These are phyloP conservation scores for Nicotiana undulata DNA, from an alignment of 257 asterid species.

Conservation along the genomic window DNA sequence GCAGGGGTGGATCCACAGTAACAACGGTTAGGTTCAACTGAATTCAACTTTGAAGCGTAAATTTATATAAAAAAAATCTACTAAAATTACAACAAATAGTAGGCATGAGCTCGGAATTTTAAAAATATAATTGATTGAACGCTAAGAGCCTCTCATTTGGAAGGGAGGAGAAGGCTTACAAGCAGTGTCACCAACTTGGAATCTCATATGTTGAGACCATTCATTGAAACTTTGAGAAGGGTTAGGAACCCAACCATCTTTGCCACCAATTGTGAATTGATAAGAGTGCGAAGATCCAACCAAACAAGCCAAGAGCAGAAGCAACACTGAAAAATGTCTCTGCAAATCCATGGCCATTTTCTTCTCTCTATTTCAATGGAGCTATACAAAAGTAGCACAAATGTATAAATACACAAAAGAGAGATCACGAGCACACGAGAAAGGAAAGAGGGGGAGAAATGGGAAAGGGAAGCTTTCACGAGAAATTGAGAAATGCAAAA, in stretches of 20 bases:
- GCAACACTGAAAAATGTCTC: background rate
- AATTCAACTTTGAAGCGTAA: too few species aligned
- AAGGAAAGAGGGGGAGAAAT: background rate
- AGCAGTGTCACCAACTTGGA: slow-evolving; percentile 62
- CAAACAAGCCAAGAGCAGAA: slow-evolving; percentile 12
- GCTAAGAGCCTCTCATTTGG: too few species aligned
- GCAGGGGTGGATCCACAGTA: too few species aligned
- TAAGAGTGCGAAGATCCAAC: slow-evolving; percentile 16
- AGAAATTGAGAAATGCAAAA: background rate
- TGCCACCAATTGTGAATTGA: slow-evolving; percentile 45
- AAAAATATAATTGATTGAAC: too few species aligned
- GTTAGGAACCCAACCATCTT: slow-evolving; percentile 47
- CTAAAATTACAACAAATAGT: too few species aligned
- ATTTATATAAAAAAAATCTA: too few species aligned
- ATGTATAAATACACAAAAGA: too few species aligned
- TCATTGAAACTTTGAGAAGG: slow-evolving; percentile 40
- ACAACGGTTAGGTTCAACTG: too few species aligned
- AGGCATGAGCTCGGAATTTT: too few species aligned
- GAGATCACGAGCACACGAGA: too few species aligned
- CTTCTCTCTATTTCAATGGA: background rate
- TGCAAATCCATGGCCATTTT: background rate
- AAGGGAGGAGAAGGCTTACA: slow-evolving; percentile 25
- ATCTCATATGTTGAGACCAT: slow-evolving; percentile 62
- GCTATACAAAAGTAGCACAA: background rate
- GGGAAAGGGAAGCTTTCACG: background rate